phyloP scores from a whole-genome alignment of 208 protist genomes.

The Naegleria fowleri region DNA sequence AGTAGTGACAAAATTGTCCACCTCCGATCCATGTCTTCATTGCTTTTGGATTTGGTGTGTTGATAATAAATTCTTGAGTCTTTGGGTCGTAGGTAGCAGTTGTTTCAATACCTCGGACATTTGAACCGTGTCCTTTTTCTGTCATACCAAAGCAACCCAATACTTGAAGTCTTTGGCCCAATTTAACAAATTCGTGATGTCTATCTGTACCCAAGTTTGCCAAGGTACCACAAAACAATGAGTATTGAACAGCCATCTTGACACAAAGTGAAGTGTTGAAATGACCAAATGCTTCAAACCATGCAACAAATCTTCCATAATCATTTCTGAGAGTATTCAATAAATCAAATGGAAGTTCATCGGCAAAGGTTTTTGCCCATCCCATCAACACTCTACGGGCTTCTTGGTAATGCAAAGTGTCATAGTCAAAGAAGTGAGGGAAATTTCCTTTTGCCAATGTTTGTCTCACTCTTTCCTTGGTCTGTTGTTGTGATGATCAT shows the following conservation, averaged over 20 bases:
- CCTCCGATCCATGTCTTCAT: conserved; percentile 40
- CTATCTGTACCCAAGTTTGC: conserved; percentile 17
- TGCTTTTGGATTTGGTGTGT: conserved; percentile 32
- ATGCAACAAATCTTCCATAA: background rate
- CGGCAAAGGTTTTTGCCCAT: background rate
- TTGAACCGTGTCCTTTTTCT: conserved; percentile 48
- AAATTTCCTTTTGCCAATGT: background rate
- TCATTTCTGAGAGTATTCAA: background rate
- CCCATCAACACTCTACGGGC: background rate
- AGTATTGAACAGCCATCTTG: conserved; percentile 19
- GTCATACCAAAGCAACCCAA: conserved; percentile 39
- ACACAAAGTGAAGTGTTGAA: background rate
- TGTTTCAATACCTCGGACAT: conserved; percentile 47
- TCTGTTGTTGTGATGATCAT: background rate
- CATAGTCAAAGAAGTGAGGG: background rate
- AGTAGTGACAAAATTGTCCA: conserved; percentile 11
- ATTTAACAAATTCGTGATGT: background rate
- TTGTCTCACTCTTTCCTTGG: background rate
- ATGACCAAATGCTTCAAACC: background rate
- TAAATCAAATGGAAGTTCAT: conserved; percentile 3
- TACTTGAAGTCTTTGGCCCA: background rate
- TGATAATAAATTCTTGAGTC: conserved; percentile 34
- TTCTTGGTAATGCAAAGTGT: background rate
- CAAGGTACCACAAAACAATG: conserved; percentile 11
- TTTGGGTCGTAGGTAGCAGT: conserved; percentile 38